Percentiles rank a stretch among this genome's conserved stretches.
These are phyloP conservation scores for Phytophthora sp. DNA, from an alignment of 352 stramenopile species.

Conservation along the genomic window DNA sequence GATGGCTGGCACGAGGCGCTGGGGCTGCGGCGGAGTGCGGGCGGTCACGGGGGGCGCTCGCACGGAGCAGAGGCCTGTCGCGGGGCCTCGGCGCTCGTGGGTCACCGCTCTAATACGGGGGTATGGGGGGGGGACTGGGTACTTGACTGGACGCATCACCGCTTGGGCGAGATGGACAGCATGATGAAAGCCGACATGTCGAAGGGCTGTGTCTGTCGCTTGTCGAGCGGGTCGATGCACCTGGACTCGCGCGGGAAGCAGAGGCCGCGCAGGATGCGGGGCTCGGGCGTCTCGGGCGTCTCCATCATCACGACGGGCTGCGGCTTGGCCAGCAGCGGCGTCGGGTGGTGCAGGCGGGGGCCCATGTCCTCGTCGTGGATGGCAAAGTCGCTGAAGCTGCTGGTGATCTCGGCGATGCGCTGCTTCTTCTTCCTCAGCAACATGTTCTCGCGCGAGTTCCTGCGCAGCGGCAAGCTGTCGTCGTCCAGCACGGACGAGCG, in stretches of 20 bases:
- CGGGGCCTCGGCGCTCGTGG: background rate
- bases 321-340: background rate
- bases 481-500: constrained; percentile 22
- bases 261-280: constrained; percentile 28
- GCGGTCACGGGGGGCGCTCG: background rate
- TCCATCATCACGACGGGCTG: constrained; percentile 12
- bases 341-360: background rate
- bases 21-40: background rate
- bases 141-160: constrained; percentile 4
- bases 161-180: constrained; percentile 42
- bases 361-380: constrained; percentile 11
- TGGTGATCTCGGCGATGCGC: constrained; percentile 25
- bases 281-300: constrained; percentile 38
- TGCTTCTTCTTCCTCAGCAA: constrained; percentile 37
- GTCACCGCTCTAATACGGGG: constrained; percentile 13
- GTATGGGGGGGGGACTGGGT: background rate
- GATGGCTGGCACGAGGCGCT: background rate
- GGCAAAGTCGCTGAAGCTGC: constrained; percentile 18
- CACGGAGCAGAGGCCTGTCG: background rate
- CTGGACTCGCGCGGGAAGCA: constrained; percentile 30
- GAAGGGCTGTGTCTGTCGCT: constrained; percentile 38
- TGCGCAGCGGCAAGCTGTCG: constrained; percentile 33
- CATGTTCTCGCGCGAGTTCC: constrained; percentile 53
- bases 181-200: constrained; percentile 58
- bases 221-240: constrained; percentile 44